Evolutionary conservation across 2,329 filamentous ascomycete genomes (phyloP), one percentile per base, ranked within the genome.

Genomic region (Massarina eburnea): DNA sequence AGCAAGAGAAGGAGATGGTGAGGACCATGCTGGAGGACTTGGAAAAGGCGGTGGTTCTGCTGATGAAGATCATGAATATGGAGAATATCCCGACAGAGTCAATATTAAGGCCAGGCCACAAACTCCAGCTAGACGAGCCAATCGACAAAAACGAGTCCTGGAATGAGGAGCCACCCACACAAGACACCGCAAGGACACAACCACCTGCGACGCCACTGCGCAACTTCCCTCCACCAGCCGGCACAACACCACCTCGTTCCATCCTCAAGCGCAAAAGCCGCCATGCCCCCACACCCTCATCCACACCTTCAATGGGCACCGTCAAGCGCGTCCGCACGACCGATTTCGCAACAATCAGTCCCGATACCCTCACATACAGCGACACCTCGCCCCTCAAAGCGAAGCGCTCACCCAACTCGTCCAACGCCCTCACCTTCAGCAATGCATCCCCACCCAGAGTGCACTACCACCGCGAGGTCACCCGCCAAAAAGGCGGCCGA

Each of bases 271-370:
- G 47, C 22, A 45, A 48, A 21, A 24, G 38, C 18, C 21, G 14
- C 42, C 21, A 14, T 8, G 10, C 27, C 22, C 6, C 10, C 30
- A 6, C 36, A 18, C 20, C 36, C 8, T 17, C 33, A 20, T 7
- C 35, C 8, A 8, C 18, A 30, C 41, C 41, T 2, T 33, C 15
- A 8, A 24, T 24, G 21, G 26, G 18, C 18, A 17, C 15, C 7
- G n/a, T 15, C 18, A 57, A 55, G 34, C 51, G 52, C 26, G 39
- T 51, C n/a, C 48, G 47, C 20, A 39, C 42, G 17, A n/a, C 45
- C 26, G 33, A 46, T 15, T 43, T 21, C 8, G 51, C 35, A 10
- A 49, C 43, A 17, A 30, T 57, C 4, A 55, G 49, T 7, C 33
- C 54, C 12, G 37, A 47, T 9, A 20, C 39, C 12, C 49, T 51